These are phyloP conservation scores for Arctostaphylos glauca DNA, from an alignment of 148 eudicot genomes.

Conservation along the genomic window DNA sequence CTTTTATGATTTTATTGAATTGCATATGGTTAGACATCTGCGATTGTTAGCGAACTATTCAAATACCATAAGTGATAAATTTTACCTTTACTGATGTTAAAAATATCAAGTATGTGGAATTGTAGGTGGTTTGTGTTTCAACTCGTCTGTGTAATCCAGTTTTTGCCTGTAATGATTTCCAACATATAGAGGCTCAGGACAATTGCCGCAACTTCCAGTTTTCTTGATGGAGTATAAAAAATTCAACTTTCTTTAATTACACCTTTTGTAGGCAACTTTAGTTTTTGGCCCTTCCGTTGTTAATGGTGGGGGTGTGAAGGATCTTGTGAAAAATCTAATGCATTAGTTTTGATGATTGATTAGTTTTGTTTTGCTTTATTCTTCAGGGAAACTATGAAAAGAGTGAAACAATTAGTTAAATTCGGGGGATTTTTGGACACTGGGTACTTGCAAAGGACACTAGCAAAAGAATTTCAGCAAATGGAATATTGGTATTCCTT, in stretches of 20 bases:
- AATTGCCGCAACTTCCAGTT: neutral
- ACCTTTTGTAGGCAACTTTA: neutral
- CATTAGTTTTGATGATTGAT: neutral
- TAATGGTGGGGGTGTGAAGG: neutral
- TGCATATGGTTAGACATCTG: neutral
- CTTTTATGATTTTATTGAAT: neutral
- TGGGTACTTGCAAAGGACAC: slow-evolving; percentile 69
- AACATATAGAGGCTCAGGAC: neutral
- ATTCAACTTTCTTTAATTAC: slow-evolving; percentile 8
- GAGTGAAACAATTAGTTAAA: slow-evolving; percentile 60
- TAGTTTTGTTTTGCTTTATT: slow-evolving; percentile 9
- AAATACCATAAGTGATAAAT: neutral
- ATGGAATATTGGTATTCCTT: slow-evolving; percentile 75
- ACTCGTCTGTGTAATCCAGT: neutral
- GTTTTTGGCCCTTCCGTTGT: no score
- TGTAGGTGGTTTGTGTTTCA: neutral
- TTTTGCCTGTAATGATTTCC: neutral
- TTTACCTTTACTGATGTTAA: neutral
- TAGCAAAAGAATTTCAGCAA: slow-evolving; percentile 75
- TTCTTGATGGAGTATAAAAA: neutral
- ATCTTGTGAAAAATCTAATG: neutral
- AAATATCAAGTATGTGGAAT: neutral
- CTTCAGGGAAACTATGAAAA: slow-evolving; percentile 53
- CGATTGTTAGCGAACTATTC: neutral
- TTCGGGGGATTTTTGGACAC: slow-evolving; percentile 88